Conservation (phyloP, 805 yeast species). For the Maudiozyma saulgeensis region DNA sequence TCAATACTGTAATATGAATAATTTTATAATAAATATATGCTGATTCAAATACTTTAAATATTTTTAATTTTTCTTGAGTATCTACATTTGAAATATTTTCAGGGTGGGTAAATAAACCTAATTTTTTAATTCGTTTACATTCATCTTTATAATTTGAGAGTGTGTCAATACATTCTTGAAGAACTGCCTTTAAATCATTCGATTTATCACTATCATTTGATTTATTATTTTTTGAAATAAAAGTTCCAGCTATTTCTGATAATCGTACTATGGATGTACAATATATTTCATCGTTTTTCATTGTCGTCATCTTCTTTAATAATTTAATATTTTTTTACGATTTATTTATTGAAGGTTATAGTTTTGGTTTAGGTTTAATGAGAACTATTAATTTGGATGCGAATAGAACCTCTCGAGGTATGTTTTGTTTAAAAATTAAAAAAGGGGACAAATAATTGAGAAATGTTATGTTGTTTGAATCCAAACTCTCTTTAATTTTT, state of each 20-base stretch:
- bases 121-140: slow-evolving; percentile 16
- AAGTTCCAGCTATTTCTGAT: slow-evolving; percentile 13
- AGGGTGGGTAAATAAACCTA: not conserved
- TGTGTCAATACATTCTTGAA: slow-evolving; percentile 26
- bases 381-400: too few species aligned
- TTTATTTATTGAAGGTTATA: too few species aligned
- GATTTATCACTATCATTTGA: slow-evolving; percentile 4
- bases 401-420: too few species aligned
- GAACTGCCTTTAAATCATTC: slow-evolving; percentile 15
- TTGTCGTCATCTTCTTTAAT: not conserved
- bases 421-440: too few species aligned
- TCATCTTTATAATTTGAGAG: slow-evolving; percentile 26
- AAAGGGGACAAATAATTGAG: too few species aligned
- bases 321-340: not conserved
- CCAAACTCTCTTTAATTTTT: too few species aligned
- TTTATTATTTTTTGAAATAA: slow-evolving; percentile 10
- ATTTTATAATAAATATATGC: slow-evolving; percentile 29
- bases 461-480: too few species aligned
- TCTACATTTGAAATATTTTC: not conserved
- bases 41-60: slow-evolving; percentile 21
- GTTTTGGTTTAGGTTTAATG: too few species aligned
- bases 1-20: slow-evolving; percentile 22
- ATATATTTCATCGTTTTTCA: not conserved
- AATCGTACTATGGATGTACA: slow-evolving; percentile 6
- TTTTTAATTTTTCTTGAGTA: slow-evolving; percentile 2